A percentile compares a stretch with the other conserved stretches of the same genome.
phyloP scores from a whole-genome alignment of 1,139 yeast species.

The Saccharomyces pastorianus region DNA sequence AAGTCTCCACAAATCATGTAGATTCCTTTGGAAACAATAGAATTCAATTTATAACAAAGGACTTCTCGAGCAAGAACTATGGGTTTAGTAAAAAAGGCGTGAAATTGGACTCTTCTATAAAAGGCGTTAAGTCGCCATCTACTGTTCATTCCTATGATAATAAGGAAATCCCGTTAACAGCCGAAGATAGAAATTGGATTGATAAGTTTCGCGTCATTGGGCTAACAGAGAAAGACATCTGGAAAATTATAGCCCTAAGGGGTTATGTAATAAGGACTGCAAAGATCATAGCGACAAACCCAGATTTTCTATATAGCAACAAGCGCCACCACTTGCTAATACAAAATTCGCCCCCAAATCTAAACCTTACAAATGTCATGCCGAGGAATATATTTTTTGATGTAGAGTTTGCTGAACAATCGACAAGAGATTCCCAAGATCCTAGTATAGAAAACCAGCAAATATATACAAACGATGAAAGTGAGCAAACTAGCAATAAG shows the following conservation, averaged over 20 bases:
- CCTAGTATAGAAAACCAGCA: neutral
- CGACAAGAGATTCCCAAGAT: neutral
- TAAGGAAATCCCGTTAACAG: constrained; percentile 35
- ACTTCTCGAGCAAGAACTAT: constrained; percentile 23
- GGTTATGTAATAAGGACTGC: constrained; percentile 62
- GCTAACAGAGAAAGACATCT: constrained; percentile 57
- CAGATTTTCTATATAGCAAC: constrained; percentile 11
- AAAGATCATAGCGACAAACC: constrained; percentile 11
- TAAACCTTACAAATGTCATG: constrained; percentile 31
- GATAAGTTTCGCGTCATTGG: constrained; percentile 64
- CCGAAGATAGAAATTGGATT: constrained; percentile 71
- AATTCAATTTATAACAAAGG: constrained; percentile 34
- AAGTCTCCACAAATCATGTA: constrained; percentile 33
- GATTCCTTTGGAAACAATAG: constrained; percentile 42
- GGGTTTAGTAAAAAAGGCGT: constrained; percentile 23
- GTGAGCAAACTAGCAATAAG: neutral
- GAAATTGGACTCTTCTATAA: constrained; percentile 13
- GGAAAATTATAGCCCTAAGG: constrained; percentile 71
- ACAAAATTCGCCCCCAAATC: neutral
- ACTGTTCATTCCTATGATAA: constrained; percentile 34
- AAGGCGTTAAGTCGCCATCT: neutral
- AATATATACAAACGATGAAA: constrained; percentile 2
- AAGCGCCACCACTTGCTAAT: neutral
- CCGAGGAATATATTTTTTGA: constrained; percentile 69
- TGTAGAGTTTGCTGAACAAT: constrained; percentile 27